Evolutionary conservation across 2,329 filamentous ascomycete species (phyloP).

Genomic region (Aspergillus pseudotamarii): DNA sequence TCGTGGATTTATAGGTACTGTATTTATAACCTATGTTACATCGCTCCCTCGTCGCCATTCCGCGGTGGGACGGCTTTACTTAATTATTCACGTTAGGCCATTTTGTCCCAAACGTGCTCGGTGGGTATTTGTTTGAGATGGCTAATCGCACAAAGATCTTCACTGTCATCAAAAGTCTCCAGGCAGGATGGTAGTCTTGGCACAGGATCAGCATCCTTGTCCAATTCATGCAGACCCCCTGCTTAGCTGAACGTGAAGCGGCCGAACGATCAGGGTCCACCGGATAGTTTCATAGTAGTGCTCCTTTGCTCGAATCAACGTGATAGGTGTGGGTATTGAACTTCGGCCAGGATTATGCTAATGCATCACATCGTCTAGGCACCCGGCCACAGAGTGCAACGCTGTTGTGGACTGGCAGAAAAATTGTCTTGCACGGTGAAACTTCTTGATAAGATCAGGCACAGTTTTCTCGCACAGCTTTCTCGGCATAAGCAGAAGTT

Average conservation of each 20-base stretch:
- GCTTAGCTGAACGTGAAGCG: neutral
- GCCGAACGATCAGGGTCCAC: neutral
- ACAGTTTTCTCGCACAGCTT: neutral
- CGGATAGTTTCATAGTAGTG: neutral
- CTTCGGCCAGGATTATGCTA: neutral
- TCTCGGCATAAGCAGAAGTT: neutral
- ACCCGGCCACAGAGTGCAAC: neutral
- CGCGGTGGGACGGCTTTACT: neutral
- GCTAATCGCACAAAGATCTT: neutral
- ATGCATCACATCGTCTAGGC: neutral
- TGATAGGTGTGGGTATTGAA: neutral
- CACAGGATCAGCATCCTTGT: neutral
- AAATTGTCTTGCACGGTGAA: neutral
- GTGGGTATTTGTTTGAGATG: neutral
- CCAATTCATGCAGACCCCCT: neutral
- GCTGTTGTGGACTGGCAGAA: neutral
- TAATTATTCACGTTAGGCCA: neutral
- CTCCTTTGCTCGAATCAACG: neutral
- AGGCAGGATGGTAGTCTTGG: neutral
- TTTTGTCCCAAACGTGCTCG: neutral
- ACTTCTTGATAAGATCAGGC: neutral
- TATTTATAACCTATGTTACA: neutral
- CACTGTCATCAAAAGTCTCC: neutral
- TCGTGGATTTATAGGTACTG: neutral
- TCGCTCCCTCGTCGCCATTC: neutral